phyloP scores from a whole-genome alignment of 768 basidiomycete species.

The Pholiota microspora region DNA sequence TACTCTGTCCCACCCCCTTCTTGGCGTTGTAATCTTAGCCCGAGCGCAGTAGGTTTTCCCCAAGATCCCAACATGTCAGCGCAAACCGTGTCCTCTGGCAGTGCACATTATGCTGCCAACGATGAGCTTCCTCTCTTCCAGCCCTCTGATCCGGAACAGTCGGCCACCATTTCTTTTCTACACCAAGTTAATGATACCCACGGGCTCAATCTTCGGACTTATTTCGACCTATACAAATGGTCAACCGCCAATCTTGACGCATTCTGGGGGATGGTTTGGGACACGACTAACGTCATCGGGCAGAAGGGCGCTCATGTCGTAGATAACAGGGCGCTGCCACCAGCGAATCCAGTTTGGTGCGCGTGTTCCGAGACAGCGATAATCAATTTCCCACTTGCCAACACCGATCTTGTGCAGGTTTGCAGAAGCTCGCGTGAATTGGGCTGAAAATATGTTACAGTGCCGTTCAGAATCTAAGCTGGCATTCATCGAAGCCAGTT shows the following conservation, averaged over 20 bases:
- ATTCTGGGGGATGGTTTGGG: conserved; percentile 81
- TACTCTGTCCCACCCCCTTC: conserved; percentile 12
- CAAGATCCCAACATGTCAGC: not conserved
- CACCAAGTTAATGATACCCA: conserved; percentile 47
- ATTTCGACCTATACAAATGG: conserved; percentile 68
- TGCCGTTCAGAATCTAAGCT: conserved; percentile 54
- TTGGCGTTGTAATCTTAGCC: conserved; percentile 11
- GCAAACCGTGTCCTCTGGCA: not conserved
- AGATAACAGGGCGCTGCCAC: conserved; percentile 49
- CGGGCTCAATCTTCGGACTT: conserved; percentile 44
- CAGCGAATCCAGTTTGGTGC: conserved; percentile 68
- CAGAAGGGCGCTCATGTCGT: conserved; percentile 61
- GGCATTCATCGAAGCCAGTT: conserved; percentile 72
- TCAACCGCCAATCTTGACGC: conserved; percentile 54
- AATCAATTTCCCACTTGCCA: conserved; percentile 9
- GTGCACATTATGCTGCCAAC: not conserved
- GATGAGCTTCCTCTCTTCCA: conserved; percentile 37
- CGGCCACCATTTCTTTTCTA: conserved; percentile 51
- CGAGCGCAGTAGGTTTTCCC: not conserved
- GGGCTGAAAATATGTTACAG: conserved; percentile 79
- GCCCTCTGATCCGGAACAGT: conserved; percentile 41
- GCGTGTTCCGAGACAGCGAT: conserved; percentile 10
- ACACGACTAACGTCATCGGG: conserved; percentile 59
- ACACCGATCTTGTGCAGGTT: conserved; percentile 36
- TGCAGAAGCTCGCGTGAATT: conserved; percentile 62